Conservation (phyloP, 306 rosid genomes). For the Sechiopsis laciniata region DNA sequence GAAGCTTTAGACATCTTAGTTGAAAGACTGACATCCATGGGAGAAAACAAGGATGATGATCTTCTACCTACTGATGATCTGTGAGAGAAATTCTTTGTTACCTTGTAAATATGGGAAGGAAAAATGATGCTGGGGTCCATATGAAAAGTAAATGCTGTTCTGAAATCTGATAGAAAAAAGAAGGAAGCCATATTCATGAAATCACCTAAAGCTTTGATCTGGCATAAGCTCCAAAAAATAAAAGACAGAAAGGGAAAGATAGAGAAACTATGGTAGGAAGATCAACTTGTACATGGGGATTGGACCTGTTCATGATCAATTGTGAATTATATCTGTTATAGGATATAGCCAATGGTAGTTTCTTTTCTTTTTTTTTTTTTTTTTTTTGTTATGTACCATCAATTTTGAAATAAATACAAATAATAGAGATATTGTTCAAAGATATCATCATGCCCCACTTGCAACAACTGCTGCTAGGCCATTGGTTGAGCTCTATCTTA, state of each 20-base stretch:
- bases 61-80: slow-evolving; percentile 29
- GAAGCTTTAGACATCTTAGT: slow-evolving; percentile 87
- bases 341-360: not conserved
- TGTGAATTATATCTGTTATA: no score
- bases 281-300: not conserved
- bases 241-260: not conserved
- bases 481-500: not conserved
- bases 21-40: slow-evolving; percentile 39
- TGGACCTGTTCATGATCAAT: not conserved
- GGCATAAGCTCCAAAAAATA: no score
- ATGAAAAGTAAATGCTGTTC: slow-evolving; percentile 3
- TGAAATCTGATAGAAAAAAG: no score
- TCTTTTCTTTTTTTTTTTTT: not conserved
- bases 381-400: not conserved
- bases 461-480: not conserved
- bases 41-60: slow-evolving; percentile 21
- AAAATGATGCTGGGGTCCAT: not conserved
- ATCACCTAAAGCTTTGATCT: no score
- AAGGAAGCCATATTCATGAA: no score
- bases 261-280: not conserved
- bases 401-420: slow-evolving; percentile 17
- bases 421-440: not conserved
- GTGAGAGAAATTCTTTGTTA: not conserved
- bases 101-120: slow-evolving; percentile 16
- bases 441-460: not conserved